Evolutionary conservation across 768 basidiomycete genomes (phyloP).

Genomic region (Rhodotorula diobovata): DNA sequence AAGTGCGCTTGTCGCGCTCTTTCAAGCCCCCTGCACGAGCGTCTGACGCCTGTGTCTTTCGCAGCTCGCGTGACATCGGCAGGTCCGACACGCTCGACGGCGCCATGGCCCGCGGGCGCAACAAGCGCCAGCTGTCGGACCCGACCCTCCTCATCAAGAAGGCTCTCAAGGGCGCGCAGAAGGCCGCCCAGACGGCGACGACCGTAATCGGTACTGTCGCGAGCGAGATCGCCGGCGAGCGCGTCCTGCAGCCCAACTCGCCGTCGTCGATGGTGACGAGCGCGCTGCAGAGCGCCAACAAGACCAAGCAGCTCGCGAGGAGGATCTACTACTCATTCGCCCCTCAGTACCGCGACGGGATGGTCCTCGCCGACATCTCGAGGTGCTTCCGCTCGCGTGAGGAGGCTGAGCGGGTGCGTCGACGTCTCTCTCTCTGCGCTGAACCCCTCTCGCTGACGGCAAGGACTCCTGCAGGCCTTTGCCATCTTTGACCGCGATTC

Average conservation of each 20-base stretch:
- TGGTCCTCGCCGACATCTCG: constrained; percentile 66
- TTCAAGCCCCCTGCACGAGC: no score
- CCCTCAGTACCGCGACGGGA: constrained; percentile 57
- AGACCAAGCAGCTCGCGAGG: constrained; percentile 71
- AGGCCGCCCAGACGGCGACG: constrained; percentile 73
- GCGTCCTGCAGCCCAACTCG: constrained; percentile 71
- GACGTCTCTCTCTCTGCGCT: not conserved
- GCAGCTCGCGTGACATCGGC: constrained; percentile 66
- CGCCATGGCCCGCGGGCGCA: constrained; percentile 49
- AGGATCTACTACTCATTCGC: constrained; percentile 81
- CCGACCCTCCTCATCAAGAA: constrained; percentile 65
- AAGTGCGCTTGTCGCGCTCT: constrained; percentile 30
- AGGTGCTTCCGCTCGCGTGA: constrained; percentile 65
- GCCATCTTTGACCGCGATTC: constrained; percentile 50
- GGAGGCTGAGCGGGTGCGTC: constrained; percentile 36
- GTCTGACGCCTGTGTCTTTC: no score
- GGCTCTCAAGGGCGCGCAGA: constrained; percentile 63
- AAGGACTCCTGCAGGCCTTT: constrained; percentile 46
- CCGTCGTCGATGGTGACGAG: constrained; percentile 57
- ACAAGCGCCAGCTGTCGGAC: constrained; percentile 48
- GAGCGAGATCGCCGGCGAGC: constrained; percentile 59
- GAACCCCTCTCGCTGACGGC: constrained; percentile 43
- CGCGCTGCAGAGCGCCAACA: constrained; percentile 72
- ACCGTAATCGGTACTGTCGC: constrained; percentile 65
- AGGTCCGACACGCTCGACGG: constrained; percentile 61